Conservation (phyloP, 2,329 filamentous ascomycete species). For the Epichloe sp. region DNA sequence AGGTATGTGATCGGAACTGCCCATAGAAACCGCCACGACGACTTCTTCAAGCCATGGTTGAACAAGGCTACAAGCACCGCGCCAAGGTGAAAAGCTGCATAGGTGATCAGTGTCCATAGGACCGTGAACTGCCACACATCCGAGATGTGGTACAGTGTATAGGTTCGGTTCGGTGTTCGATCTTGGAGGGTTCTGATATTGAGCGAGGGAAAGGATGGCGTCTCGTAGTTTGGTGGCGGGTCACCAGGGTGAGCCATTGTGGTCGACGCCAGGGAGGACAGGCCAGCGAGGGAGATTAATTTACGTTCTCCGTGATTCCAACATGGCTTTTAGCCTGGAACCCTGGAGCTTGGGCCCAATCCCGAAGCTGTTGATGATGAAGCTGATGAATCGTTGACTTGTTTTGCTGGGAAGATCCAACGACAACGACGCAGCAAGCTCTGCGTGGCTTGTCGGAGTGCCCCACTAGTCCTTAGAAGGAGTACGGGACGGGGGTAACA, state of each 20-base stretch:
- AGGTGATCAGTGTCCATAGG: constrained; percentile 74
- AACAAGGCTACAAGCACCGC: constrained; percentile 59
- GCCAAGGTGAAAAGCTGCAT: constrained; percentile 59
- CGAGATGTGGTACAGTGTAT: constrained; percentile 55
- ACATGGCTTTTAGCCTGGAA: not conserved
- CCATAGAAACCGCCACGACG: constrained; percentile 53
- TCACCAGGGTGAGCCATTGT: constrained; percentile 5
- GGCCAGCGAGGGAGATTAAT: not conserved
- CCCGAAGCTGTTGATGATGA: not conserved
- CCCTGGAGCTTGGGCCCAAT: not conserved
- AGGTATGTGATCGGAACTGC: constrained; percentile 58
- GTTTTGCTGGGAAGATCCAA: not conserved
- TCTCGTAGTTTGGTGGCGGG: constrained; percentile 43
- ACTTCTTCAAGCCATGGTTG: constrained; percentile 50
- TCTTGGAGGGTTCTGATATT: constrained; percentile 53
- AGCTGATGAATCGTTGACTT: not conserved
- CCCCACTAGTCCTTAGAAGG: no score
- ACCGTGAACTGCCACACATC: constrained; percentile 85
- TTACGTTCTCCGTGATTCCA: not conserved
- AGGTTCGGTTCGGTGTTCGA: constrained; percentile 25
- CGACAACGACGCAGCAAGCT: not conserved
- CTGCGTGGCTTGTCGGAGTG: not conserved
- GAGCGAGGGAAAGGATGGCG: constrained; percentile 67
- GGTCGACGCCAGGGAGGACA: not conserved
- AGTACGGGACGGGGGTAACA: no score